Evolutionary conservation across 1,284 basidiomycete species (phyloP), one percentile per base, ranked within the genome.

Genomic region (Ustilago bromivora): DNA sequence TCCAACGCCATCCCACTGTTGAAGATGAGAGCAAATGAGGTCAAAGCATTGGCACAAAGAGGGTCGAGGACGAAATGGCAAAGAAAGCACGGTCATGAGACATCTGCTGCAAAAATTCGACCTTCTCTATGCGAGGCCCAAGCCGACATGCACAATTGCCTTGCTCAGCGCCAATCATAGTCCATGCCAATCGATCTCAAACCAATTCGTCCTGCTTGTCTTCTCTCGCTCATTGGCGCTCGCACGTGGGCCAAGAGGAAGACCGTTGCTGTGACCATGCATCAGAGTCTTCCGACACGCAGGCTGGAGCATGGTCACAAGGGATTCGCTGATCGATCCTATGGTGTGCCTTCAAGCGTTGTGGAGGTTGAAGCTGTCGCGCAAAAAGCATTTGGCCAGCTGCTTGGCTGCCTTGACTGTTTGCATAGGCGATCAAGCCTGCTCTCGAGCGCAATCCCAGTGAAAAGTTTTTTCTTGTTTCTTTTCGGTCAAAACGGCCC

Each of bases 341-440:
- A 10, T 47, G 11, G 8, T 41, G 55, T 31, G 0, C 12, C 19
- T 28, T 12, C 15, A 28, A 28, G 23, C 23, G 3, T 12, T 28
- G 41, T 43, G 41, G 28, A 41, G 40, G 12, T 36, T n/a, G 13
- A n/a, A 19, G 43, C 43, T 46, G 43, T 19, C 15, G 13, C 2
- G 23, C 3, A 28, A 28, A 28, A 41, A 17, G 40, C 11, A 41
- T 6, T 41, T 41, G 11, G 23, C 13, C 40, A 11, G 49, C 49
- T 51, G 23, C 23, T 7, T 11, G 23, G 6, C 49, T 31, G 49
- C 23, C 3, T 60, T 58, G 62, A 38, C 34, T 46, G 47, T 52
- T 66, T 58, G 65, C 65, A 61, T 61, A 53, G 49, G 41, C 13
- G 49, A 31, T 41, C 36, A 61, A 61, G 53, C n/a, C 31, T 9